phyloP scores from a whole-genome alignment of 1,139 yeast genomes.

The Sugiyamaella sp. region DNA sequence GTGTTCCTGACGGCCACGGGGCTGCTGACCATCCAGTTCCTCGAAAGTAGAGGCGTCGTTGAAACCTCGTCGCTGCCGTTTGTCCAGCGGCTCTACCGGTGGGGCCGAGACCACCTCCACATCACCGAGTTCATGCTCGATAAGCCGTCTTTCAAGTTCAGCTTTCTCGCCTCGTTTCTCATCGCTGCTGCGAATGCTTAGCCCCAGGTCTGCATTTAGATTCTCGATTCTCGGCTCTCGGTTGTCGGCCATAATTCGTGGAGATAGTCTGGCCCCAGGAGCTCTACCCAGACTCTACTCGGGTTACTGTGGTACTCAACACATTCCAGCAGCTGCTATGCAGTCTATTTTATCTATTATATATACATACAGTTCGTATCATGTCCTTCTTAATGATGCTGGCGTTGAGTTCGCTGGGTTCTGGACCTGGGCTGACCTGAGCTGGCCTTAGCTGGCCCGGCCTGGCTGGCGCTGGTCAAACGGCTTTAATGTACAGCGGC shows the following conservation, averaged over 20 bases:
- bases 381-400: no score
- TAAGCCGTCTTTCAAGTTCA: conserved; percentile 65
- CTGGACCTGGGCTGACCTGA: no score
- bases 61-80: conserved; percentile 47
- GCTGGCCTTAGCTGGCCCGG: no score
- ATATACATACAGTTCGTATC: conserved; percentile 3
- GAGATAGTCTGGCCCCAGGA: no score
- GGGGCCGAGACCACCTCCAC: conserved; percentile 54
- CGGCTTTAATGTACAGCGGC: conserved; percentile 43
- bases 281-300: no score
- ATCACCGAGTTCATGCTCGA: conserved; percentile 58
- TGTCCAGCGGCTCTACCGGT: conserved; percentile 49
- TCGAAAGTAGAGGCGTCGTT: conserved; percentile 61
- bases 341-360: no score
- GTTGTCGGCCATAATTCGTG: no score
- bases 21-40: conserved; percentile 57
- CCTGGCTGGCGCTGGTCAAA: no score
- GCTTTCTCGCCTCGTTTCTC: conserved; percentile 60
- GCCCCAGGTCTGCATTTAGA: neutral
- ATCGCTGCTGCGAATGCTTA: conserved; percentile 64
- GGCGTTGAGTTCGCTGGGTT: no score
- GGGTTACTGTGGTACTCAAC: no score
- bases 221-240: no score
- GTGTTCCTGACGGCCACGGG: conserved; percentile 56
- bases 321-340: no score